Percentiles rank a stretch among this genome's conserved stretches.
These are phyloP conservation scores for Jatropha curcas DNA, from an alignment of 345 rosid genomes.

Conservation along the genomic window DNA sequence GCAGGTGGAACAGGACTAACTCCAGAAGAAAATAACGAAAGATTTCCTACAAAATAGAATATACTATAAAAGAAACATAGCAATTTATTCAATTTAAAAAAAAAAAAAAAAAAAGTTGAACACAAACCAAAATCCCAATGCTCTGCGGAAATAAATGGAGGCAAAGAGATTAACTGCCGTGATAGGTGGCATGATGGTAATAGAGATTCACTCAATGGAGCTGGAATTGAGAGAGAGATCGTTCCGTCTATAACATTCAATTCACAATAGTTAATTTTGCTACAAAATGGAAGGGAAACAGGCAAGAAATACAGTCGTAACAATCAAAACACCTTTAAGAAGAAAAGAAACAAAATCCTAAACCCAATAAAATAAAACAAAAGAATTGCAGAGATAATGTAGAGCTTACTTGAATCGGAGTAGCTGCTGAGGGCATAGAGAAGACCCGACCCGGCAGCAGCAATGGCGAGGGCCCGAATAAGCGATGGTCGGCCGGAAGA, in stretches of 20 bases:
- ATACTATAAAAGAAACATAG: background rate
- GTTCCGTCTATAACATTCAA: constrained; percentile 32
- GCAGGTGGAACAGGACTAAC: constrained; percentile 41
- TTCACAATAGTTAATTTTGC: background rate
- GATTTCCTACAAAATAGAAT: constrained; percentile 36
- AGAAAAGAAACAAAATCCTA: background rate
- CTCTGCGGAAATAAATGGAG: constrained; percentile 29
- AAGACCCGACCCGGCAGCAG: constrained; percentile 49
- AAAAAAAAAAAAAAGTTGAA: background rate
- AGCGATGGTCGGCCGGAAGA: constrained; percentile 31
- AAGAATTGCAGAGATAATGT: background rate
- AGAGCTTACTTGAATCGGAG: constrained; percentile 42
- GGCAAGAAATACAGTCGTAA: background rate
- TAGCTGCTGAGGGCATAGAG: constrained; percentile 18
- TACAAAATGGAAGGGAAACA: background rate
- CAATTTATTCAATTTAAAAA: background rate
- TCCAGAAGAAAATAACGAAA: constrained; percentile 39
- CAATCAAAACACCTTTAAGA: background rate
- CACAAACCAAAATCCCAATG: constrained; percentile 46
- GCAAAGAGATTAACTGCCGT: constrained; percentile 4
- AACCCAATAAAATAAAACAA: too few relatives aligned
- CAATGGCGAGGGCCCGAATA: constrained; percentile 40
- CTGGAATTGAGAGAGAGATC: constrained; percentile 44
- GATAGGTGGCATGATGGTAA: constrained; percentile 31
- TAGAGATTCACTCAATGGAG: constrained; percentile 29